Evolutionary conservation across 2,329 filamentous ascomycete genomes (phyloP), one percentile per base, ranked within the genome.

Genomic region (Periconia macrospinosa): DNA sequence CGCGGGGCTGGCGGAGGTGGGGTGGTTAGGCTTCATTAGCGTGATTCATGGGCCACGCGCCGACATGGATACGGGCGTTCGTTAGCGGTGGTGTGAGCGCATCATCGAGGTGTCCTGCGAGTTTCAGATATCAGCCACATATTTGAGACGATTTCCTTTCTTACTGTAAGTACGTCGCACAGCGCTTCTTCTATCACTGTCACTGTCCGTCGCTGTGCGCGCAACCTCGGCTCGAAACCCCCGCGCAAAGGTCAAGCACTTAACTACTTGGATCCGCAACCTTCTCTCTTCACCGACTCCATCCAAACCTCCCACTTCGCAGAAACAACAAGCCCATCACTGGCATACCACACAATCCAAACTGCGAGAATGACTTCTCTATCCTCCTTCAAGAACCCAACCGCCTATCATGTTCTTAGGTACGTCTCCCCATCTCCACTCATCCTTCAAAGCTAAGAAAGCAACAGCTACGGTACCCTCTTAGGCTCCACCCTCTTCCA

Each of bases 401-500:
- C 84, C 45, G 87, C 88, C 14, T 93, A 91, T 75, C 90, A 93
- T 73, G 83, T 93, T 55, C 77, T 92, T 57, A 85, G 86, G 87
- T 91, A 80, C 30, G 18, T 23, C 7, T 40, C 40, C 30, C 30
- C 49, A n/a, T 52, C 40, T 45, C 23, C 27, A 17, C 30, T 30
- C 53, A 55, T 47, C 55, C 50, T 55, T 45, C 8, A n/a, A 37
- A 58, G 42, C 49, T 59, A 54, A 59, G 19, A 52, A 35, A 47
- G 19, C 46, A 53, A 45, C 62, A 94, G 91, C 70, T 96, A 95
- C 76, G 92, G 91, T 61, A 92, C 91, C 18, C 83, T 97, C 47
- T 80, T 97, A 14, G 94, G 94, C 59, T 88, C 88, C 27, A 89
- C 91, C 40, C 82, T 96, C 73, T 97, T 92, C 76, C 91, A 97